Conservation (phyloP, 1,284 basidiomycete genomes). For the Microbotryum silenes-acaulis region DNA sequence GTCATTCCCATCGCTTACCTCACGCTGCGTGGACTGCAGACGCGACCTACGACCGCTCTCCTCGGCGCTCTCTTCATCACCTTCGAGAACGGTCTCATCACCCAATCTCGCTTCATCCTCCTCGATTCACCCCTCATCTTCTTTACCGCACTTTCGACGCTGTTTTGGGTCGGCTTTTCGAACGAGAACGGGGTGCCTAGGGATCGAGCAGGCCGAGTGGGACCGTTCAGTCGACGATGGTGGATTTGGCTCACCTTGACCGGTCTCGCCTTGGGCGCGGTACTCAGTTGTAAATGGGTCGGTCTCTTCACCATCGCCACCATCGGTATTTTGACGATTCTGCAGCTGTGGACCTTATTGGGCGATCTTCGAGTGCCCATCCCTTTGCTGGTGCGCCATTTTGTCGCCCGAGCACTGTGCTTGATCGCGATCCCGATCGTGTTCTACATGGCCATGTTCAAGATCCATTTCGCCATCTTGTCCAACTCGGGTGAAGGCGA, state of each 20-base stretch:
- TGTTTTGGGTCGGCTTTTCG: constrained; percentile 82
- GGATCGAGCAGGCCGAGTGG: constrained; percentile 19
- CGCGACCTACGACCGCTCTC: constrained; percentile 79
- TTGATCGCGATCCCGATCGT: constrained; percentile 73
- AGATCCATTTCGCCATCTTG: constrained; percentile 85
- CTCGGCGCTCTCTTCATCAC: constrained; percentile 84
- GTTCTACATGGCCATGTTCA: constrained; percentile 94
- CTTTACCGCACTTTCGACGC: constrained; percentile 85
- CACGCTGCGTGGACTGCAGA: constrained; percentile 83
- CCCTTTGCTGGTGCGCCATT: constrained; percentile 68
- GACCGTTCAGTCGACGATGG: constrained; percentile 56
- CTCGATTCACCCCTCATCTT: constrained; percentile 96
- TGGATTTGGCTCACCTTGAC: constrained; percentile 88
- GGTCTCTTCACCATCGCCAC: constrained; percentile 98
- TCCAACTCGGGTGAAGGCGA: constrained; percentile 89
- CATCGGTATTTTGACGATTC: constrained; percentile 72
- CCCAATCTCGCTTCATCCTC: constrained; percentile 92
- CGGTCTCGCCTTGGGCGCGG: constrained; percentile 81
- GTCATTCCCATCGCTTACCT: constrained; percentile 88
- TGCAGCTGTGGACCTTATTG: constrained; percentile 82
- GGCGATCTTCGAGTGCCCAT: constrained; percentile 79
- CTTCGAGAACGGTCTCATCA: constrained; percentile 92
- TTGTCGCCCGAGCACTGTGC: constrained; percentile 78
- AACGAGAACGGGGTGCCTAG: constrained; percentile 64
- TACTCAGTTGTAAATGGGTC: constrained; percentile 95